Evolutionary conservation across 1,284 basidiomycete genomes (phyloP).

Genomic region (Phellopilus nigrolimitatus): DNA sequence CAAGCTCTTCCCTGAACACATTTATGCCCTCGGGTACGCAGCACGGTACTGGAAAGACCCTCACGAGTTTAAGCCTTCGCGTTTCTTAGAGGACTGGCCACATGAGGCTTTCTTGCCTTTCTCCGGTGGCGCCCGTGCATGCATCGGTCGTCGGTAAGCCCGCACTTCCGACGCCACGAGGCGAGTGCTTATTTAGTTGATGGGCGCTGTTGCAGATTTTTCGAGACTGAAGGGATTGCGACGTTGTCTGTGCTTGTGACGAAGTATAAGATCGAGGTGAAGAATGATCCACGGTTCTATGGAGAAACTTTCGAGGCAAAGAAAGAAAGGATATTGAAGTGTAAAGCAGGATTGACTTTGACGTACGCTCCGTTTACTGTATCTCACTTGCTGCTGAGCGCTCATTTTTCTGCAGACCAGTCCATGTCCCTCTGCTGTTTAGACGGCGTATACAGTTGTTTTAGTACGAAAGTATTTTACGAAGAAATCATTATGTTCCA

Average conservation of each 20-base stretch:
- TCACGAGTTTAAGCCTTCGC: slow-evolving; percentile 41
- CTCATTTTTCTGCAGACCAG: too few relatives aligned
- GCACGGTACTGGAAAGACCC: slow-evolving; percentile 51
- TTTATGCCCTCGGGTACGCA: slow-evolving; percentile 27
- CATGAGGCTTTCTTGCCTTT: slow-evolving; percentile 50
- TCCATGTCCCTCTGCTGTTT: too few relatives aligned
- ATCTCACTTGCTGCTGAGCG: too few relatives aligned
- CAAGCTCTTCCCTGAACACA: too few relatives aligned
- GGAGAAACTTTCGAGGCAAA: slow-evolving; percentile 42
- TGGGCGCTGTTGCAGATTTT: slow-evolving; percentile 22
- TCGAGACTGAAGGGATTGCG: slow-evolving; percentile 32
- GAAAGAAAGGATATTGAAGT: slow-evolving; percentile 37
- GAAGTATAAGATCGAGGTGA: slow-evolving; percentile 44
- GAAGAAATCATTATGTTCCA: too few relatives aligned
- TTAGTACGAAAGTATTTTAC: too few relatives aligned
- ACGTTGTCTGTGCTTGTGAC: slow-evolving; percentile 45
- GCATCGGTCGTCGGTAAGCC: slow-evolving; percentile 47
- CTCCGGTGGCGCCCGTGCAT: slow-evolving; percentile 45
- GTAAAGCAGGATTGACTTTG: slow-evolving; percentile 34
- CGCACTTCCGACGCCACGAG: neutral
- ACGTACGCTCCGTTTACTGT: too few relatives aligned
- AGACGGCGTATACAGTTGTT: too few relatives aligned
- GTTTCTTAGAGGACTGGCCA: slow-evolving; percentile 48
- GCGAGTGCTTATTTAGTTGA: neutral
- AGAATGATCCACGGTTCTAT: slow-evolving; percentile 46